phyloP scores from a whole-genome alignment of 331 rosid species.

The Malus hybrid region DNA sequence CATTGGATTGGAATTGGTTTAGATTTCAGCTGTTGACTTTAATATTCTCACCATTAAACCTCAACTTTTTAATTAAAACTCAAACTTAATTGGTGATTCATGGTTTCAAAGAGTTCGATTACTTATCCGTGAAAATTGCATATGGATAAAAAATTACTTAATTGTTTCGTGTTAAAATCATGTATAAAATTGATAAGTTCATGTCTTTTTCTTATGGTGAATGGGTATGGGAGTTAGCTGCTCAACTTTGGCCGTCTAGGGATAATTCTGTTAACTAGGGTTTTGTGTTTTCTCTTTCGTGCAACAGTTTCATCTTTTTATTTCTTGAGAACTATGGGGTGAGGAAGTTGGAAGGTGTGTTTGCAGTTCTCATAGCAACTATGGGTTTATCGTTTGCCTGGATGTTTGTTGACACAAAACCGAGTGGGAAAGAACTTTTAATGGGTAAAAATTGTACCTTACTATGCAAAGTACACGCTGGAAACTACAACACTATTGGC shows the following conservation, averaged over 20 bases:
- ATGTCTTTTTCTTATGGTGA: background rate
- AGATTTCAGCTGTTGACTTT: background rate
- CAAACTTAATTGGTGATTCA: background rate
- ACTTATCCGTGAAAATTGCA: background rate
- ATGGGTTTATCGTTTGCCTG: constrained; percentile 84
- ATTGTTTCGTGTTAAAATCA: background rate
- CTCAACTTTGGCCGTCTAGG: background rate
- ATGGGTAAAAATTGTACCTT: constrained; percentile 34
- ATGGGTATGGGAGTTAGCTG: background rate
- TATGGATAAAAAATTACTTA: background rate
- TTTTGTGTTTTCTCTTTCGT: constrained; percentile 18
- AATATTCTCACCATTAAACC: background rate
- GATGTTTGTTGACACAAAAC: constrained; percentile 80
- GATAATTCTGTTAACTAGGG: constrained; percentile 17
- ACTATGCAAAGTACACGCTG: background rate
- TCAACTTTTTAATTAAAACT: background rate
- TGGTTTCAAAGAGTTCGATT: background rate
- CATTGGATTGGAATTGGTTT: background rate
- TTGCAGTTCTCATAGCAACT: constrained; percentile 67
- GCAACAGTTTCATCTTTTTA: constrained; percentile 65
- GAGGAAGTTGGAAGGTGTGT: constrained; percentile 85
- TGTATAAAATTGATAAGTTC: background rate
- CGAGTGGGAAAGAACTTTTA: constrained; percentile 59
- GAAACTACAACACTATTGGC: background rate
- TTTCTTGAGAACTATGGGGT: constrained; percentile 89